A percentile compares a stretch with the other conserved stretches of the same genome.
Conservation (phyloP, 2,329 filamentous ascomycete species). For the Neonectria neomacrospora region DNA sequence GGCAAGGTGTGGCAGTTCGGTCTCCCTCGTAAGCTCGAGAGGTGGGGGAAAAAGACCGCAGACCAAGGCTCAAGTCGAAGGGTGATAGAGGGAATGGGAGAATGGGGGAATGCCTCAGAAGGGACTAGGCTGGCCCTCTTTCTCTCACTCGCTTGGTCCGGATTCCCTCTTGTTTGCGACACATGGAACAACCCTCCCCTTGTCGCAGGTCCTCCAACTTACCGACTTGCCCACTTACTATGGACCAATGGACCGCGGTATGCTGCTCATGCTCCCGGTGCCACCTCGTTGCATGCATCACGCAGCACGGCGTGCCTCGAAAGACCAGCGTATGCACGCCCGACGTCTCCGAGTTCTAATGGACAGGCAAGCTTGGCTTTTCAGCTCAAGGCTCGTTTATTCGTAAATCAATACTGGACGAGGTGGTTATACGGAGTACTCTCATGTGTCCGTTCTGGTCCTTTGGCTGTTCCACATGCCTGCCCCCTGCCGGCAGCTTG, state of each 20-base stretch:
- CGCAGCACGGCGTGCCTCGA: background rate
- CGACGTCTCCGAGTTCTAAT: background rate
- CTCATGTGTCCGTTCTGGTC: conserved; percentile 8
- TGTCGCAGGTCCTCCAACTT: background rate
- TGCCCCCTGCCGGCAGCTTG: background rate
- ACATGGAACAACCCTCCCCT: background rate
- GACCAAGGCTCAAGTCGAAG: background rate
- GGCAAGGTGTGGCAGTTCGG: background rate
- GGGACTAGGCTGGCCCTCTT: background rate
- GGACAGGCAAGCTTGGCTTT: background rate
- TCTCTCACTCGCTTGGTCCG: background rate
- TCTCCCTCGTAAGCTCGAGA: background rate
- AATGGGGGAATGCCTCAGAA: conserved; percentile 7
- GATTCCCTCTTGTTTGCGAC: conserved; percentile 4
- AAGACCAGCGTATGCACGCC: background rate
- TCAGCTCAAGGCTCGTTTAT: background rate
- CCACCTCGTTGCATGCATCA: background rate
- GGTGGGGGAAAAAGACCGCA: background rate
- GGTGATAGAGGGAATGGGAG: background rate
- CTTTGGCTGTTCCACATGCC: conserved; percentile 12
- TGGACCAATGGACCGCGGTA: background rate
- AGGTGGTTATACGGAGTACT: background rate
- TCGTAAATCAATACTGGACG: background rate
- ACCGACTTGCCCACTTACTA: background rate
- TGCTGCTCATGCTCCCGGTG: background rate